Conservation (phyloP, 176 grass and related monocot species). For the Juncus inflexus region DNA sequence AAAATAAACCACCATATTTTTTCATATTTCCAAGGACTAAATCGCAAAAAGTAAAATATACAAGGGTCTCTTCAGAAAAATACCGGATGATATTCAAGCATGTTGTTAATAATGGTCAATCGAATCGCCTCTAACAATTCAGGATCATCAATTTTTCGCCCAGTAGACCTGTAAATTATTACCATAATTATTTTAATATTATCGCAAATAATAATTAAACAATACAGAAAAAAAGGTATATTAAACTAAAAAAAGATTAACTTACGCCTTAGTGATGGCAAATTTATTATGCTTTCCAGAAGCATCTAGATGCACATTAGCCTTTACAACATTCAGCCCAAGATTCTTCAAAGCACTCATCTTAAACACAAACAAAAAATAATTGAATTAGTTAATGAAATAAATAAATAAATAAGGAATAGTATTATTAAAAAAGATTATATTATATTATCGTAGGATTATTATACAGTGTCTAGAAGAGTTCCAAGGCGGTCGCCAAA, state of each 20-base stretch:
- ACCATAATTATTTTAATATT: conserved; percentile 34
- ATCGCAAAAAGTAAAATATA: conserved; percentile 18
- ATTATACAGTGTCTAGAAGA: conserved; percentile 90
- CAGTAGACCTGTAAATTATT: conserved; percentile 63
- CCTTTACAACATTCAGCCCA: conserved; percentile 92
- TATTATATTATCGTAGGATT: no score
- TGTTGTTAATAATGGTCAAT: conserved; percentile 89
- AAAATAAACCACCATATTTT: conserved; percentile 26
- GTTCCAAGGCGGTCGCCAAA: conserved; percentile 95
- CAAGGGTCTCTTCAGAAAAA: conserved; percentile 12
- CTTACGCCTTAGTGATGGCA: conserved; percentile 75
- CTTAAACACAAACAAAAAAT: conserved; percentile 46
- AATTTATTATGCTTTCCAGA: conserved; percentile 91
- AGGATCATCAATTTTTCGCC: conserved; percentile 91
- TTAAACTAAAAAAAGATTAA: conserved; percentile 12
- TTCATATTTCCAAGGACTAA: not conserved
- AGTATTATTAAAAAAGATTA: conserved; percentile 3
- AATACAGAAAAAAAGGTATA: conserved; percentile 19
- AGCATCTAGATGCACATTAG: conserved; percentile 86
- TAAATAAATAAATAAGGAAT: conserved; percentile 16
- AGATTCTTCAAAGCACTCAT: conserved; percentile 84
- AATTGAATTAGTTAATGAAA: conserved; percentile 23
- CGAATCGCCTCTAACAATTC: conserved; percentile 94
- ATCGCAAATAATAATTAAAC: conserved; percentile 19
- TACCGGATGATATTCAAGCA: conserved; percentile 97